These are phyloP conservation scores for Lentinula sp. DNA, from an alignment of 768 basidiomycete species.

Conservation along the genomic window DNA sequence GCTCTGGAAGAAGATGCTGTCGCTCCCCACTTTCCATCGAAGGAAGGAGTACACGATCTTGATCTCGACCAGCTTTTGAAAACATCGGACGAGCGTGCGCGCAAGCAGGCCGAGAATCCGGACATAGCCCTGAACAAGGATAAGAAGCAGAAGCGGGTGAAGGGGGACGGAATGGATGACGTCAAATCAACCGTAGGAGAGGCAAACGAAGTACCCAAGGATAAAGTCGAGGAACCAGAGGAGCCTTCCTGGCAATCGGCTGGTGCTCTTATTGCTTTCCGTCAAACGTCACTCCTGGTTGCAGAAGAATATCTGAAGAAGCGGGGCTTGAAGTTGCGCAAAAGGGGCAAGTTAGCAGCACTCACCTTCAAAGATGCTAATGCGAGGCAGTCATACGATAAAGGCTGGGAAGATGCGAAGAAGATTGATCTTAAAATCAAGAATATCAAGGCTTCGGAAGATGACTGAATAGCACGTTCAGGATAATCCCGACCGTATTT, in stretches of 20 bases:
- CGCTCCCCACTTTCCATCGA: conserved; percentile 4
- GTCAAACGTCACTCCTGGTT: conserved; percentile 15
- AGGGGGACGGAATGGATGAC: not conserved
- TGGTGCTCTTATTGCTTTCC: conserved; percentile 17
- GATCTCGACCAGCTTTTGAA: conserved; percentile 14
- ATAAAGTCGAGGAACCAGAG: conserved; percentile 11
- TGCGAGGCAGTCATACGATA: conserved; percentile 18
- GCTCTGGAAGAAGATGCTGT: conserved; percentile 1
- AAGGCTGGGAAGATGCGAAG: conserved; percentile 22
- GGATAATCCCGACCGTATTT: too few relatives aligned
- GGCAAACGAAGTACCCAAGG: not conserved
- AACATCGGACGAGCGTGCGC: conserved; percentile 8
- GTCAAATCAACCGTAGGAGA: not conserved
- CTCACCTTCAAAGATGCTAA: conserved; percentile 14
- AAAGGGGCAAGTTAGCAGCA: conserved; percentile 8
- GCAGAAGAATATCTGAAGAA: conserved; percentile 20
- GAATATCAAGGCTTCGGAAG: conserved; percentile 14
- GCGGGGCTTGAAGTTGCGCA: conserved; percentile 14
- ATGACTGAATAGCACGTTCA: not conserved
- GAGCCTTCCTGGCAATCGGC: conserved; percentile 18
- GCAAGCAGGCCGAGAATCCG: not conserved
- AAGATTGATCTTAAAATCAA: conserved; percentile 20
- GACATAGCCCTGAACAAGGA: not conserved
- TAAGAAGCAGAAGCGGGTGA: not conserved
- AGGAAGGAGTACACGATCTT: conserved; percentile 10